These are phyloP conservation scores for Hortiboletus campestris DNA, from an alignment of 768 basidiomycete genomes.

Conservation along the genomic window DNA sequence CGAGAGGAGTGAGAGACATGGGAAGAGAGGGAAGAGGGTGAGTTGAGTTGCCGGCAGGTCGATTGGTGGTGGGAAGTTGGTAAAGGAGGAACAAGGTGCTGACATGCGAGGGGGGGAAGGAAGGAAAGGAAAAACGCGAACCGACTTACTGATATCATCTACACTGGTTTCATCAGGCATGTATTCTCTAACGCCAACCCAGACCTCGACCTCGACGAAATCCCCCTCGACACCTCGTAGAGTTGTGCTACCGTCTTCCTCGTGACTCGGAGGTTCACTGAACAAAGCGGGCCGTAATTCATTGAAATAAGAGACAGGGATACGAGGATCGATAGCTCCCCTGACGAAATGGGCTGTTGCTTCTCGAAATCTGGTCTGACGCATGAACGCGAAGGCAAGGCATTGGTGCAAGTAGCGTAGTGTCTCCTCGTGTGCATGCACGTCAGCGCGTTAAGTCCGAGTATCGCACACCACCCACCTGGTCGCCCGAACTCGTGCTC, in stretches of 20 bases:
- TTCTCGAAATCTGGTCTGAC: constrained; percentile 79
- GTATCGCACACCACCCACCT: constrained; percentile 5
- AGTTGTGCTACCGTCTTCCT: not conserved
- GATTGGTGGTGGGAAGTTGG: constrained; percentile 28
- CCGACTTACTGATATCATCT: constrained; percentile 81
- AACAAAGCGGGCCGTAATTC: constrained; percentile 70
- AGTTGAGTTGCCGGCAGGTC: constrained; percentile 26
- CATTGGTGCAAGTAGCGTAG: constrained; percentile 78
- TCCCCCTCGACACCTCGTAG: constrained; percentile 8
- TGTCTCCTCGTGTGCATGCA: constrained; percentile 50
- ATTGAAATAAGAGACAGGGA: constrained; percentile 79
- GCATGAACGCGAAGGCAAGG: constrained; percentile 76
- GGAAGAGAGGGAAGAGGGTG: constrained; percentile 26
- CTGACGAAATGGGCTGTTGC: constrained; percentile 76
- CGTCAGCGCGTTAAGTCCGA: constrained; percentile 2
- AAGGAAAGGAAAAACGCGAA: constrained; percentile 19
- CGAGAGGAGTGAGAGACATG: constrained; percentile 28
- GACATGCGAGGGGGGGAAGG: constrained; percentile 19
- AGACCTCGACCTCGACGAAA: constrained; percentile 63
- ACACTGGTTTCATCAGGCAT: constrained; percentile 69
- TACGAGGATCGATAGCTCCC: constrained; percentile 80
- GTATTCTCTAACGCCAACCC: constrained; percentile 68
- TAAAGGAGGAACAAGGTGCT: constrained; percentile 15
- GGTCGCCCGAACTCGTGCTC: constrained; percentile 4
- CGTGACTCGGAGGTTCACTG: constrained; percentile 7